These are phyloP conservation scores for Talaromyces thailandensis DNA, from an alignment of 495 filamentous ascomycete genomes.

Conservation along the genomic window DNA sequence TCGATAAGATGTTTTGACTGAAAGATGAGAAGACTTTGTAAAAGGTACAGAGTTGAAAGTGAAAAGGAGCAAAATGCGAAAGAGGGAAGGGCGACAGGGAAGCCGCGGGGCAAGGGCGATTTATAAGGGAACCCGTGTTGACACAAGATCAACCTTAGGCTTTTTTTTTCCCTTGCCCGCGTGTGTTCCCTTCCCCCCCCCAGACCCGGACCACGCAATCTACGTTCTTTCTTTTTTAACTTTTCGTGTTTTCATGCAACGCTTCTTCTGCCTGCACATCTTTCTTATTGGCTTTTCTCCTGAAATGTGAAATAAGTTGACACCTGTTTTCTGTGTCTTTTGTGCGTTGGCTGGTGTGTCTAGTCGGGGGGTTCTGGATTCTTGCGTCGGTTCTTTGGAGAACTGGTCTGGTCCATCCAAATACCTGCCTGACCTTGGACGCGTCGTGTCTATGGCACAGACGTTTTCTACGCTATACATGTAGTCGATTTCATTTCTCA, in stretches of 20 bases:
- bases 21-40: constrained; percentile 4
- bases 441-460: not conserved
- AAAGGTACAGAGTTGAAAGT: constrained; percentile 13
- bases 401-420: not conserved
- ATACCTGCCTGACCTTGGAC: not conserved
- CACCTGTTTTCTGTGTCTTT: not conserved
- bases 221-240: not conserved
- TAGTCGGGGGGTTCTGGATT: not conserved
- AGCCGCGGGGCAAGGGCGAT: constrained; percentile 41
- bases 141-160: constrained; percentile 29
- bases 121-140: constrained; percentile 41
- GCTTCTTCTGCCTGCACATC: not conserved
- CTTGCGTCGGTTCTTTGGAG: not conserved
- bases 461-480: not conserved
- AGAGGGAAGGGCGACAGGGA: constrained; percentile 20
- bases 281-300: not conserved
- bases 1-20: constrained; percentile 4
- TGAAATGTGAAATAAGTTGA: not conserved
- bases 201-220: not conserved
- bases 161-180: not conserved
- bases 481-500: not conserved
- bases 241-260: not conserved
- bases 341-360: not conserved
- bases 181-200: not conserved
- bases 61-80: constrained; percentile 18